Base-by-base conservation (phyloP, 257 asterid genomes). In the Coffea eugenioides region DNA sequence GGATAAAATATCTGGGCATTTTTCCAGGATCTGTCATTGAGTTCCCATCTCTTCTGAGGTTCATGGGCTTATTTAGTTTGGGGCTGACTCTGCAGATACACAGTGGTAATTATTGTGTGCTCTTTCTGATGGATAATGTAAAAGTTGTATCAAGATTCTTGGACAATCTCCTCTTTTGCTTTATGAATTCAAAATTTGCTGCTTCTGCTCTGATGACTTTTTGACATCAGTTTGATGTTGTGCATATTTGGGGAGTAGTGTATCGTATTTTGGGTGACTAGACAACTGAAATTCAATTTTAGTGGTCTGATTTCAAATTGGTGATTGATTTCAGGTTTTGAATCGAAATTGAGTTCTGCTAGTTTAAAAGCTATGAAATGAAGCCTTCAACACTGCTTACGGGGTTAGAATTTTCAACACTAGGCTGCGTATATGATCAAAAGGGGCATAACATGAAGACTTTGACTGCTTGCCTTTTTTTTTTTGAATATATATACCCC, bases 1-100 rank as follows among this genome's bases (percentile, higher is more conserved):
- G 91, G 86, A 90, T 80, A 91, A 90, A 77, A 91, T 96, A 74
- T 94, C 97, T 15, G 99, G 97, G 79, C 98, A 95, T 85, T 88
- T 93, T 41, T 83, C 86, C 80, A 89, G 85, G 89, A 88, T 81
- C 89, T 91, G 79, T 89, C 93, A 46, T 64, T 92, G 88, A 88
- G 88, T 84, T 81, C 87, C 77, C 85, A 84, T 69, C 87, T 81
- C 80, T 86, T 87, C 86, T 91, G 90, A 90, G 79, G 36, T 74
- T 71, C 15, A 43, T 27, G 65, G 77, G 61, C 23, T 66, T 36
- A 54, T 79, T 45, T 77, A 74, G 79, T 76, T 71, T 49, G 45
- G 23, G 23, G 86, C 83, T 70, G 82, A 85, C 41, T 83, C 57
- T 79, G 77, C 83, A 74, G 39, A 83, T 69, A 64, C 34, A 72